Evolutionary conservation across 495 filamentous ascomycete genomes (phyloP), one percentile per base, ranked within the genome.

Genomic region (Cercophora samala): DNA sequence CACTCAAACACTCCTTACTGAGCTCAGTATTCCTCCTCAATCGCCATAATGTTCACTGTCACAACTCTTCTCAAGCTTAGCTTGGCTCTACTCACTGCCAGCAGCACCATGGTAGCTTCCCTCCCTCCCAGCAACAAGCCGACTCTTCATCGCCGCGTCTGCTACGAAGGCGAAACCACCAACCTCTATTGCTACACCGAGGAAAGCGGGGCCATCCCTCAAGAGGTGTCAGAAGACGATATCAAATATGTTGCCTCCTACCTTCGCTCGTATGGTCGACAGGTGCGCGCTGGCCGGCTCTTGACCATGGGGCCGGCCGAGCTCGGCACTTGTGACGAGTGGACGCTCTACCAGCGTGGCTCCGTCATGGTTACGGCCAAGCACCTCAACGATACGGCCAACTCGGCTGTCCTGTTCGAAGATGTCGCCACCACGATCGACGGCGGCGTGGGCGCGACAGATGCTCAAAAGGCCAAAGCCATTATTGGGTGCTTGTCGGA

Each of bases 351-450:
- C 5, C 21, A 17, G 21, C 55, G 60, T 18, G 66, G 66, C 29
- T 64, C 62, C 56, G 66, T 68, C 62, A 13, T 68, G 26, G 58
- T 64, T 22, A 37, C 64, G 23, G 62, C 46, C 42, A 68, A 68
- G 62, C 62, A 68, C 56, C 60, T 58, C 19, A 61, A 55, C 9
- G 62, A 62, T 15, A 55, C 56, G 37, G 37, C 22, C 61, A 68
- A 68, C 46, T 53, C 66, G 56, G 60, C 66, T 21, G 66, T 68
- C 13, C 62, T 68, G 4, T 64, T 24, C 56, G 56, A 64, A 15
- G 66, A 68, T 56, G 60, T 68, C 25, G 66, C 66, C 54, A 68
- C 64, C 53, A 68, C 66, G 29, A 55, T 68, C 62, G 66, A 68
- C 62, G 62, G 62, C 37, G 66, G 62, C 22, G 55, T 54, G 46